Evolutionary conservation across 1,284 basidiomycete species (phyloP).

Genomic region (Exsudoporus floridanus): DNA sequence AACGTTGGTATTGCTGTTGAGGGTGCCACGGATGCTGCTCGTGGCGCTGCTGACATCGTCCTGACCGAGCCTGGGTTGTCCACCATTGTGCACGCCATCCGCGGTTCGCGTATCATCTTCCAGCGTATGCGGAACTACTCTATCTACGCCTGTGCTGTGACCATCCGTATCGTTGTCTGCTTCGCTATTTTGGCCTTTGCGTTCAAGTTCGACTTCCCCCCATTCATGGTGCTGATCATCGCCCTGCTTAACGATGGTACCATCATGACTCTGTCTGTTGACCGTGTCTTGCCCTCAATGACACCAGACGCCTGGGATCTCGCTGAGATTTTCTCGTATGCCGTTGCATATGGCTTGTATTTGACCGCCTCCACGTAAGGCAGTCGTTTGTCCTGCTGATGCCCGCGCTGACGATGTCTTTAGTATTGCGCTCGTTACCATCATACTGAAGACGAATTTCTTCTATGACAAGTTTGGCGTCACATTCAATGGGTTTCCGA

Average conservation of each 20-base stretch:
- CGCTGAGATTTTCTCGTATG: constrained; percentile 94
- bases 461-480: constrained; percentile 90
- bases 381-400: neutral
- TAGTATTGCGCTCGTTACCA: constrained; percentile 76
- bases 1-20: constrained; percentile 89
- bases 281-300: constrained; percentile 91
- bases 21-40: constrained; percentile 84
- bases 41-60: constrained; percentile 85
- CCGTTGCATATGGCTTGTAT: constrained; percentile 93
- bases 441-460: constrained; percentile 87
- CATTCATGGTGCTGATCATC: constrained; percentile 99
- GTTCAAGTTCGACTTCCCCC: constrained; percentile 98
- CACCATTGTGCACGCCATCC: constrained; percentile 84
- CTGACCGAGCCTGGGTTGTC: constrained; percentile 83
- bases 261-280: constrained; percentile 98
- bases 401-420: constrained; percentile 12
- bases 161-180: constrained; percentile 97
- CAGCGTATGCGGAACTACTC: constrained; percentile 88
- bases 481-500: constrained; percentile 45
- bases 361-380: constrained; percentile 85
- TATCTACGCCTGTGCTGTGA: constrained; percentile 80
- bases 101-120: constrained; percentile 84
- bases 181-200: constrained; percentile 95
- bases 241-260: constrained; percentile 97
- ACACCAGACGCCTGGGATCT: constrained; percentile 96